Evolutionary conservation across 2,329 filamentous ascomycete genomes (phyloP), one percentile per base, ranked within the genome.

Genomic region (Tympanopsis confertula): DNA sequence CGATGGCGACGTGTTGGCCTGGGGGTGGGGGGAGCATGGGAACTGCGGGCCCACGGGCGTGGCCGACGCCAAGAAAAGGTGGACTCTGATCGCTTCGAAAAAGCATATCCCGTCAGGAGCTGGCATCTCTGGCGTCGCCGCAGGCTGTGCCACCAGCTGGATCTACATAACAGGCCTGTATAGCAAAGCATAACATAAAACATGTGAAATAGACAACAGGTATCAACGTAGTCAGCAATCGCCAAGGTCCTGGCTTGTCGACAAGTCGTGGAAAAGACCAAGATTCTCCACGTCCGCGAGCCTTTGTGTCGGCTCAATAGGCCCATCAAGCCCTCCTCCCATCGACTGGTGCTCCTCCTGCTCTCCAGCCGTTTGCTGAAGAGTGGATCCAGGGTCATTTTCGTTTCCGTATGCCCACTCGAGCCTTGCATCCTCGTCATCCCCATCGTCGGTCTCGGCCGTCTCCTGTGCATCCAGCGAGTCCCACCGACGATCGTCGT

Each of bases 11-110:
- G 75, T 94, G 1, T 60, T 93, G 36, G 74, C 85, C 2, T 96
- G 89, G 86, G 91, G 91, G 15, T 98, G 91, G 91, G 88, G 87
- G 2, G 89, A 96, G 59, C 91, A 98, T 60, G 91, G 91, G 2
- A 98, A 98, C 55, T 98, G 91, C 55, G 91, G 91, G 3, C 73
- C 76, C 24, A 65, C 71, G 12, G 74, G 77, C 43, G 62, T 69
- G 14, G 63, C 70, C 43, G 77, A 75, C 36, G 74, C 84, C 35
- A 81, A 79, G 45, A 80, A 72, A 7, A 67, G 66, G 42, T 85
- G 72, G 66, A 87, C 81, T 51, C 61, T 74, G 41, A 72, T 93
- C 50, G 69, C 70, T 17, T 71, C 76, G 35, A 63, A 65, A 38
- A 68, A 66, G 45, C 67, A 68, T 50, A 59, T 78, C 28, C 66